These are phyloP conservation scores for Rubia peregrina DNA, from an alignment of 305 asterid species.

Conservation along the genomic window DNA sequence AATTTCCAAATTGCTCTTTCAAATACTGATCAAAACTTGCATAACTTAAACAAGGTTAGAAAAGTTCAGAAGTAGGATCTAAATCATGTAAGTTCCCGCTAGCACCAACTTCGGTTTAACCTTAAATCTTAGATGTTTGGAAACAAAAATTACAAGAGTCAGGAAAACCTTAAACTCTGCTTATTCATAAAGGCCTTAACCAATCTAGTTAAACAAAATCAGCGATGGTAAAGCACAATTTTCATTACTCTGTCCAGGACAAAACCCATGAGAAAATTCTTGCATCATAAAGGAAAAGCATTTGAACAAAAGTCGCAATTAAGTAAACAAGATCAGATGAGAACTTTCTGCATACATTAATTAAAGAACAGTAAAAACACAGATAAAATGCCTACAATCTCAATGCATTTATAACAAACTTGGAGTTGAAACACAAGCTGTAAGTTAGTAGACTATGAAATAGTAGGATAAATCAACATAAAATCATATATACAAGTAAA, in stretches of 20 bases:
- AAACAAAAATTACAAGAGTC: not conserved
- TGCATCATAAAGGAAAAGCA: not conserved
- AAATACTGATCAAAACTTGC: not conserved
- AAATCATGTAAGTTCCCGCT: not conserved
- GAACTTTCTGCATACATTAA: not conserved
- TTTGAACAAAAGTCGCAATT: not conserved
- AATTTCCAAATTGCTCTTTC: not conserved
- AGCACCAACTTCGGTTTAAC: not conserved
- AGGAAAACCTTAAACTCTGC: not conserved
- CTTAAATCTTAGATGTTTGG: slow-evolving; percentile 5
- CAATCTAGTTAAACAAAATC: not conserved
- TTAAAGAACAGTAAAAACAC: not conserved
- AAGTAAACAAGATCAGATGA: not conserved
- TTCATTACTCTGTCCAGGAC: not conserved
- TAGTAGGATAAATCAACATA: not conserved
- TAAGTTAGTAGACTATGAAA: not conserved
- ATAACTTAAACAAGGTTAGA: not conserved
- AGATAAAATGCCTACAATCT: not conserved
- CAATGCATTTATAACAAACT: not conserved
- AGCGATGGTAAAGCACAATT: not conserved
- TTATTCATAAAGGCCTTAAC: not conserved
- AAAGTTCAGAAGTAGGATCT: not conserved
- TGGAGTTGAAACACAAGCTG: not conserved
- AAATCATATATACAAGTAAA: not conserved
- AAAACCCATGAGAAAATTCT: too few species aligned